Evolutionary conservation across 306 rosid genomes (phyloP), one percentile per base, ranked within the genome.

Genomic region (Cyclanthera cordifolia): DNA sequence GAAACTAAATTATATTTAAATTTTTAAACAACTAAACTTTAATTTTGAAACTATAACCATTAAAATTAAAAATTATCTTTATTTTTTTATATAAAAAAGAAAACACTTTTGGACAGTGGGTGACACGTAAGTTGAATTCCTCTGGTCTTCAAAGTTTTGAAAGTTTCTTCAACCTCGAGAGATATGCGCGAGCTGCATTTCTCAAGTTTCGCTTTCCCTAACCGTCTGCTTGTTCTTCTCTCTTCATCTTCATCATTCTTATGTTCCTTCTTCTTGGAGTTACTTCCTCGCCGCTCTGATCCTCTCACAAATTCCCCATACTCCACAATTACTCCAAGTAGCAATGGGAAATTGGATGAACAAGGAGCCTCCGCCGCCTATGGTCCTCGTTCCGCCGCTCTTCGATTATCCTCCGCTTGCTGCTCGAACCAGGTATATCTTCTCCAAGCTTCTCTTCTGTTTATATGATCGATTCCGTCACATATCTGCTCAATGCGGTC

Each of bases 341-440:
- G 68, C 71, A 20, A 93, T 90, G 93, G 87, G 94, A 55, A 86
- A 85, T 32, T 63, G 52, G 64, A 4, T 72, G 46, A 16, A 61
- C 76, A 85, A 85, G 81, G 72, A 73, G 59, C 89, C 88, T 3
- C 96, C 95, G 14, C 95, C 95, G 43, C 87, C 87, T 23, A 79
- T 93, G 85, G 99, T 93, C 59, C 81, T 93, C 13, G 96, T 93
- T 2, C 99, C 99, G 4, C 99, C 99, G 17, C 94, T 93, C 55
- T 93, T 93, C 86, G 95, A 93, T 59, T 93, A 79, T 71, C 99
- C 99, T 71, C 96, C 99, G 19, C 74, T 90, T n/a, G 89, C 96
- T 21, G 95, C 96, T 3, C 96, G 96, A 63, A 83, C 81, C 79
- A 85, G 95, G 95, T 85, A n/a, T 12, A 0, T 20, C 24, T 7